Conservation (phyloP, 495 filamentous ascomycete species). For the Penicillium coffeae region DNA sequence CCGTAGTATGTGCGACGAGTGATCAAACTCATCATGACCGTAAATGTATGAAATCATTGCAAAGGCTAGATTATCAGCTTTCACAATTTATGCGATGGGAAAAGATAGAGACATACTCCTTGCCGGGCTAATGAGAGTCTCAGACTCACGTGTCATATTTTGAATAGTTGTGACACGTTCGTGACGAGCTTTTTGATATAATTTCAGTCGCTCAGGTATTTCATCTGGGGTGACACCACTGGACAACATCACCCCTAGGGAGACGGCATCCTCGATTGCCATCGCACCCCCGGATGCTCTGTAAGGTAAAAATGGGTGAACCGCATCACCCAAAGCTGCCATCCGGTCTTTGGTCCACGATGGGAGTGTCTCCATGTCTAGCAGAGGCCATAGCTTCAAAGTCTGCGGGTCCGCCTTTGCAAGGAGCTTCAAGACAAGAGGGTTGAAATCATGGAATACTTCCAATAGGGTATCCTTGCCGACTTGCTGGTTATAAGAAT, state of each 20-base stretch:
- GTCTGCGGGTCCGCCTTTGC: slow-evolving; percentile 44
- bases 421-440: slow-evolving; percentile 40
- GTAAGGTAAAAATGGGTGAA: slow-evolving; percentile 58
- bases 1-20: slow-evolving; percentile 47
- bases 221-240: slow-evolving; percentile 33
- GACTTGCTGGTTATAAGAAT: slow-evolving; percentile 46
- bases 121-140: slow-evolving; percentile 14
- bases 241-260: slow-evolving; percentile 51
- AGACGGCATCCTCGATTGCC: slow-evolving; percentile 60
- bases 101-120: slow-evolving; percentile 13
- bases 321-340: slow-evolving; percentile 58
- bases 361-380: slow-evolving; percentile 55
- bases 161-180: slow-evolving; percentile 54
- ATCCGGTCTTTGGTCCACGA: slow-evolving; percentile 49
- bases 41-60: slow-evolving; percentile 53
- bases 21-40: slow-evolving; percentile 56
- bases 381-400: slow-evolving; percentile 55
- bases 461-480: slow-evolving; percentile 44
- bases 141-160: slow-evolving; percentile 40
- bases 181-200: slow-evolving; percentile 56
- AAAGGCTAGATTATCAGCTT: too few species aligned
- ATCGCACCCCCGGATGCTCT: slow-evolving; percentile 54
- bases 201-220: slow-evolving; percentile 48
- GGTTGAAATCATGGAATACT: slow-evolving; percentile 49
- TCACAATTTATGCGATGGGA: not conserved